These are phyloP conservation scores for Zygoascus meyerae DNA, from an alignment of 1,139 yeast species.

Conservation along the genomic window DNA sequence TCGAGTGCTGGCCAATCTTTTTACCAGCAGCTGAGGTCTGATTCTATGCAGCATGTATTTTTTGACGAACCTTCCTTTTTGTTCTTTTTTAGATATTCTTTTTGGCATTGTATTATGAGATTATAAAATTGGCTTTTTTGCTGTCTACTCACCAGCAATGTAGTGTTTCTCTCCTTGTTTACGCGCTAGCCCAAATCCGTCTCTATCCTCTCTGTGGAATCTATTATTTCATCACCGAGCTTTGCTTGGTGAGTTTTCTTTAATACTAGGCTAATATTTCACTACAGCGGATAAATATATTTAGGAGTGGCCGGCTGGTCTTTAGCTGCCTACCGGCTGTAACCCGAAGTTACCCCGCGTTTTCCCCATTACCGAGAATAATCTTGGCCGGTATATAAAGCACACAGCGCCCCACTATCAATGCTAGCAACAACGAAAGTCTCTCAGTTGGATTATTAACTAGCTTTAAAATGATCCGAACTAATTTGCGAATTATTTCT, in stretches of 20 bases:
- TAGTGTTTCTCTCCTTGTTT: too few relatives aligned
- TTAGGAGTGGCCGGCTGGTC: neutral
- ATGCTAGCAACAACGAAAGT: neutral
- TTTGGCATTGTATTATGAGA: too few relatives aligned
- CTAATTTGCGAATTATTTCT: neutral
- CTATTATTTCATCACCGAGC: too few relatives aligned
- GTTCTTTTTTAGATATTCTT: neutral
- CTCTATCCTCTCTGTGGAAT: too few relatives aligned
- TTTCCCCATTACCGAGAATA: neutral
- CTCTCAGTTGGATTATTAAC: neutral
- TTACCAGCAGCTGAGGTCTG: neutral
- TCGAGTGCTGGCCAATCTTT: constrained; percentile 5
- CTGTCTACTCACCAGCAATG: too few relatives aligned
- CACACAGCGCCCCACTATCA: neutral
- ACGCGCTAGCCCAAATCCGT: too few relatives aligned
- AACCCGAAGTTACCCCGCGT: constrained; percentile 5
- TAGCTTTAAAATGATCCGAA: constrained; percentile 4
- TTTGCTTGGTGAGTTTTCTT: too few relatives aligned
- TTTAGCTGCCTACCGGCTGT: neutral
- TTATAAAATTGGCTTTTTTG: neutral
- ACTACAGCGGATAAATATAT: neutral
- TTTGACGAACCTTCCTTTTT: too few relatives aligned
- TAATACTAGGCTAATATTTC: too few relatives aligned
- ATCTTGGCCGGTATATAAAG: too few relatives aligned
- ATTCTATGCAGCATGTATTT: too few relatives aligned